Base-by-base conservation (phyloP, 345 rosid species). In the Geranium rotundifolium region DNA sequence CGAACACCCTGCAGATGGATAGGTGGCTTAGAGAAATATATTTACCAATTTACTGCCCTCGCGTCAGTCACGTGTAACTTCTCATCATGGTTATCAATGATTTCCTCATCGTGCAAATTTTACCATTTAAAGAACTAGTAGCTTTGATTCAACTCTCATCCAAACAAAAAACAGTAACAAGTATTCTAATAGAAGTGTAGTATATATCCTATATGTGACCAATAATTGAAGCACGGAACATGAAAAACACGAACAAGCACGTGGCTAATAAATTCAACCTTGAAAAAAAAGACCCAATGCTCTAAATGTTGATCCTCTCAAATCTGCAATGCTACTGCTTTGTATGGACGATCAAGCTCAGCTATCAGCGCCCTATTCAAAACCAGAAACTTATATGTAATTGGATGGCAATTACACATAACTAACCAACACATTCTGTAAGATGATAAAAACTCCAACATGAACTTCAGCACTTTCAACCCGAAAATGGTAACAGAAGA, bases 241-340 rank as follows among this genome's bases (percentile, higher is more conserved):
- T 63, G 50, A 30, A 66, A 54, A 39, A 60, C 29, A 69, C 67
- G 29, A 18, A 63, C 46, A 19, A 14, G 4, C 4, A 57, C 23
- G 69, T 19, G 59, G 63, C 34, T 19, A 29, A 54, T 59, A 69
- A 67, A 64, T 59, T 62, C 65, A 78, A 93, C 97, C 91, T 93
- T 90, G 61, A 93, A 79, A 64, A 84, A n/a, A 93, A 7, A 86
- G 99, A 65, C 96, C 99, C 64, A 93, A 75, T 93, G 97, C 81
- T 93, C 88, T 50, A 93, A 70, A 80, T 87, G 98, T 70, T 92
- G 99, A 75, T 93, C 96, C 75, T 88, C 97, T 79, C 84, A 81
- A 54, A 93, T 82, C 96, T 90, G 84, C 77, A 72, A 55, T 55
- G 7, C 46, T 5, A 89, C 88, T 63, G 79, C 72, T 82, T 84